These are phyloP conservation scores for Leccinellum albellum DNA, from an alignment of 768 basidiomycete species.

Conservation along the genomic window DNA sequence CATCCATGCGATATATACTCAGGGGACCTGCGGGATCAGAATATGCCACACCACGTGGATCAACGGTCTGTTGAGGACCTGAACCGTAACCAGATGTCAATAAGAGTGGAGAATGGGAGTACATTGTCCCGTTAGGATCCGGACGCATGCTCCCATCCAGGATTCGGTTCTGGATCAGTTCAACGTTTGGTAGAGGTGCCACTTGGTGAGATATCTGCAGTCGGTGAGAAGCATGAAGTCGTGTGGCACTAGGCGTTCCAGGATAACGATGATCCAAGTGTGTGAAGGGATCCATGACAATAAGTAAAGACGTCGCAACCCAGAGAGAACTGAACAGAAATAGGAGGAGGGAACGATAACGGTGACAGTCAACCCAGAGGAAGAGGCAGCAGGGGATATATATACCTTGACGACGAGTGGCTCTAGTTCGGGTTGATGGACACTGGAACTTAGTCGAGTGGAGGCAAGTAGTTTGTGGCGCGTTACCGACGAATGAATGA, in stretches of 20 bases:
- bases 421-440: neutral
- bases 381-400: neutral
- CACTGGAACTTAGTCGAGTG: neutral
- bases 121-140: neutral
- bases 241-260: neutral
- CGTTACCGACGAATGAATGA: slow-evolving; percentile 3
- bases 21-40: neutral
- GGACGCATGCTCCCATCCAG: neutral
- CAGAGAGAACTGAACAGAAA: neutral
- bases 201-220: neutral
- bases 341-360: neutral
- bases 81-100: neutral
- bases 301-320: neutral
- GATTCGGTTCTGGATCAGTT: neutral
- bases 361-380: neutral
- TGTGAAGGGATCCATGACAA: slow-evolving; percentile 14
- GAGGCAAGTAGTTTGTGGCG: slow-evolving; percentile 4
- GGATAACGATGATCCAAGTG: slow-evolving; percentile 18
- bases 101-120: neutral
- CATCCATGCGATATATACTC: neutral
- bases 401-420: slow-evolving; percentile 13
- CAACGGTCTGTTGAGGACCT: neutral
- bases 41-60: neutral
- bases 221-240: slow-evolving; percentile 2
- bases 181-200: neutral